These are phyloP conservation scores for Sporobolomyces roseus DNA, from an alignment of 768 basidiomycete genomes.

Conservation along the genomic window DNA sequence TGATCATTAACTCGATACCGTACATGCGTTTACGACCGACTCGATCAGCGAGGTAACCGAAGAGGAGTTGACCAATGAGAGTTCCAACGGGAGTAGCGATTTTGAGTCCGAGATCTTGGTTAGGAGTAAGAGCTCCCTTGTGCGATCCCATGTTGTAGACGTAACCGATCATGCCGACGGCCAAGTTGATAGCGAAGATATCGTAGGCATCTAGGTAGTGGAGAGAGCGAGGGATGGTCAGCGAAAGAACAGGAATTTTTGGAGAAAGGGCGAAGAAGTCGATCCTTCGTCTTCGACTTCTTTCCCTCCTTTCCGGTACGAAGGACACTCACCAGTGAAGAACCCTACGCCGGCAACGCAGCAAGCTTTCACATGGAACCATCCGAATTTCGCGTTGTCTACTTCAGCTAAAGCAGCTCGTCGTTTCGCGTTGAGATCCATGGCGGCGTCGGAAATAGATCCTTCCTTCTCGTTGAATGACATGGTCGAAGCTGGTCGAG, in stretches of 20 bases:
- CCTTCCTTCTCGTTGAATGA: slow-evolving; percentile 22
- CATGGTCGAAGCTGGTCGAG: slow-evolving; percentile 1
- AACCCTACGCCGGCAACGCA: slow-evolving; percentile 73
- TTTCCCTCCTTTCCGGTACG: slow-evolving; percentile 5
- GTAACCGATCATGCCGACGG: slow-evolving; percentile 73
- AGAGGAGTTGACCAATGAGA: slow-evolving; percentile 40
- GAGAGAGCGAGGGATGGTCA: slow-evolving; percentile 20
- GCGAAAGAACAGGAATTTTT: slow-evolving; percentile 14
- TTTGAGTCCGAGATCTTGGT: slow-evolving; percentile 62
- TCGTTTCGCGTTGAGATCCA: slow-evolving; percentile 57
- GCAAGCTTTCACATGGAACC: slow-evolving; percentile 76
- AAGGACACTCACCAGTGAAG: slow-evolving; percentile 74
- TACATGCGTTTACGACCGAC: slow-evolving; percentile 49
- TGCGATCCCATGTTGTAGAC: slow-evolving; percentile 59
- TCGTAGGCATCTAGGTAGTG: slow-evolving; percentile 58
- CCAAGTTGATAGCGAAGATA: slow-evolving; percentile 86
- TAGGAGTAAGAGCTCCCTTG: slow-evolving; percentile 53
- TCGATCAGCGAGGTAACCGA: slow-evolving; percentile 41
- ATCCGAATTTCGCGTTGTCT: slow-evolving; percentile 80
- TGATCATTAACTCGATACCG: slow-evolving; percentile 75
- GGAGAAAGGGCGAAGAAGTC: slow-evolving; percentile 5
- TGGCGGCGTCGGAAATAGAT: not conserved
- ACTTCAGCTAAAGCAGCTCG: slow-evolving; percentile 77
- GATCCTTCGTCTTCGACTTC: no score
- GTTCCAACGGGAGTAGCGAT: slow-evolving; percentile 42